Percentiles rank a stretch among this genome's conserved stretches.
Conservation (phyloP, 805 yeast genomes). For the Pichia scutulata region DNA sequence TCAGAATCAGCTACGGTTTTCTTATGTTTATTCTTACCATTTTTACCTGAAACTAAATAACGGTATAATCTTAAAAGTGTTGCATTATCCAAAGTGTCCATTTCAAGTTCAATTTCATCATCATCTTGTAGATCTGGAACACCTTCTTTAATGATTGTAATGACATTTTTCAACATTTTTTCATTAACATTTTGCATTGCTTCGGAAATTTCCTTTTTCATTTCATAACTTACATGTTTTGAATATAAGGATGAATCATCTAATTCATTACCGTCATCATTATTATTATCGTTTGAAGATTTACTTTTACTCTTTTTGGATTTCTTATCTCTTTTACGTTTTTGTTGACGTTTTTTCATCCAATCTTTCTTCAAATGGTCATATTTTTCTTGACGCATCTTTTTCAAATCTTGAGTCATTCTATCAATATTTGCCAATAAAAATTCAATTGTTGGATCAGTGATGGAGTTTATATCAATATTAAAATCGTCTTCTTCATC, state of each 20-base stretch:
- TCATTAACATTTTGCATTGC: constrained; percentile 70
- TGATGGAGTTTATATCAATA: constrained; percentile 54
- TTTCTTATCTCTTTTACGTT: constrained; percentile 29
- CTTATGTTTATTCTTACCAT: constrained; percentile 28
- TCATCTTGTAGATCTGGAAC: constrained; percentile 62
- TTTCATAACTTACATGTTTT: constrained; percentile 72
- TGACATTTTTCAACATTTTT: constrained; percentile 72
- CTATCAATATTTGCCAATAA: constrained; percentile 79
- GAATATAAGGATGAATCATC: constrained; percentile 20
- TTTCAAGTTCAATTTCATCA: constrained; percentile 94
- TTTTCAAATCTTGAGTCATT: constrained; percentile 79
- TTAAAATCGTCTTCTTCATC: constrained; percentile 40
- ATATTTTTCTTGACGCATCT: constrained; percentile 70
- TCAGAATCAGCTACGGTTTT: constrained; percentile 47
- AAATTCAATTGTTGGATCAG: constrained; percentile 85
- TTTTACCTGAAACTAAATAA: constrained; percentile 54
- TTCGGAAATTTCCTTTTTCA: constrained; percentile 91
- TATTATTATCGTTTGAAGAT: constrained; percentile 30
- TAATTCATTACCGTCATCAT: constrained; percentile 28
- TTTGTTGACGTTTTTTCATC: constrained; percentile 40
- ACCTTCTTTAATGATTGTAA: constrained; percentile 76
- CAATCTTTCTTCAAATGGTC: constrained; percentile 60
- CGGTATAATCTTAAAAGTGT: constrained; percentile 80
- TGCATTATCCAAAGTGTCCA: constrained; percentile 82
- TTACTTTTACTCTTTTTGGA: constrained; percentile 39